phyloP scores from a whole-genome alignment of 2,329 filamentous ascomycete species.

The Tolypocladium paradoxum region DNA sequence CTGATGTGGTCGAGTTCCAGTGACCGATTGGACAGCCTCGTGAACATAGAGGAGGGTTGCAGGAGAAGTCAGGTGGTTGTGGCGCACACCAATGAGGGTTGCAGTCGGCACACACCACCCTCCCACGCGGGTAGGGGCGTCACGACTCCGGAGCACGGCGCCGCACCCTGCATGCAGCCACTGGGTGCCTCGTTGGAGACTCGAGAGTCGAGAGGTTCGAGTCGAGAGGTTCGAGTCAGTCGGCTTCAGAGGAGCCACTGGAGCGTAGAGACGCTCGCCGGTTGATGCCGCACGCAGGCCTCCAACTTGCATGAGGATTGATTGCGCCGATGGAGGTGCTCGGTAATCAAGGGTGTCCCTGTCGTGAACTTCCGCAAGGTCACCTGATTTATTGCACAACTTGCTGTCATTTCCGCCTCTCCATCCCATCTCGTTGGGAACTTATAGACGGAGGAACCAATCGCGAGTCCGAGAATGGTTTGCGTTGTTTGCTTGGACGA shows the following conservation, averaged over 20 bases:
- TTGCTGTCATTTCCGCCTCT: not conserved
- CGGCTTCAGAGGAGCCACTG: not conserved
- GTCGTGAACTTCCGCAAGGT: not conserved
- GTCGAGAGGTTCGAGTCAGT: not conserved
- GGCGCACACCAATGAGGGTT: slow-evolving; percentile 24
- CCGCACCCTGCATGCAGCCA: not conserved
- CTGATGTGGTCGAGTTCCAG: not conserved
- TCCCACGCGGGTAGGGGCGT: not conserved
- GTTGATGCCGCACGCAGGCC: not conserved
- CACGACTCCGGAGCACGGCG: not conserved
- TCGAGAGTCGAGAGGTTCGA: too few species aligned
- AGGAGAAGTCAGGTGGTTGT: slow-evolving; percentile 25
- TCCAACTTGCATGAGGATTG: not conserved
- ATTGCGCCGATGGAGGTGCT: too few species aligned
- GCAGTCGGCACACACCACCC: slow-evolving; percentile 12
- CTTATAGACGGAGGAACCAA: not conserved
- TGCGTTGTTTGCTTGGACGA: not conserved
- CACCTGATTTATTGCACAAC: not conserved
- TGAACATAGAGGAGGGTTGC: slow-evolving; percentile 18
- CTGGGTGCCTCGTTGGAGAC: not conserved
- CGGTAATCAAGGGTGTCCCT: not conserved
- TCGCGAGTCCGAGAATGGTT: not conserved
- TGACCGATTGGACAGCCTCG: slow-evolving; percentile 20
- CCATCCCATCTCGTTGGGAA: not conserved
- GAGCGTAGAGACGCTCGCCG: not conserved